Evolutionary conservation across 768 basidiomycete genomes (phyloP), one percentile per base, ranked within the genome.

Genomic region (Tulasnella sp.): DNA sequence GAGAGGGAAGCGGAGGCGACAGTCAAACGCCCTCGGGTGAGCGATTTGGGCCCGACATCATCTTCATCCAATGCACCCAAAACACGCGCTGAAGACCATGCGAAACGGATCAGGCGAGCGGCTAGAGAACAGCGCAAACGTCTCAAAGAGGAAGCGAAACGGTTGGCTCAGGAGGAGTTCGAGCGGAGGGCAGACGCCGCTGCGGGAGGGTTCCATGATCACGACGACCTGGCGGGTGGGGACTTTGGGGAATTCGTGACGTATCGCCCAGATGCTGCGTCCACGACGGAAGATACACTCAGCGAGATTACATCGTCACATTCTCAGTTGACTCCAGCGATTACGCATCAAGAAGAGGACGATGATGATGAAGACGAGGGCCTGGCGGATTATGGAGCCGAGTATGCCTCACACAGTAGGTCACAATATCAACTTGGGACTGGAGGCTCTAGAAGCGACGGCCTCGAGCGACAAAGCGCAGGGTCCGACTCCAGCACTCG

Each of bases 201-300:
- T n/a, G 44, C 55, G 12, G 44, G 44, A 7, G 55, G 55, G 8
- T 57, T 57, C 17, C 12, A 24, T 4, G 45, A 10, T 8, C 42
- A n/a, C 43, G 31, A 54, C 24, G 17, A 7, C 4, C 25, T 21
- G 19, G 2, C n/a, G 53, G 22, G 30, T 11, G 27, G 29, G 19
- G 55, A 57, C 17, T 57, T 57, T 25, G 55, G 55, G 12, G 42
- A 44, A 43, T 49, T 45, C 42, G 15, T 55, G n/a, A n/a, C n/a
- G 12, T 12, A 43, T 43, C 12, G 42, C 12, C 12, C 42, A 43
- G 19, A 43, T 19, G 42, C 19, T 43, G 19, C 42, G 42, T 12
- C 12, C 42, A 12, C 42, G 42, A 43, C 12, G 42, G 42, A 43
- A 43, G 12, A 19, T 12, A 12, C 12, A 43, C 42, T 43, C 42